Conservation (phyloP, 768 basidiomycete genomes). For the Paxillus involutus region DNA sequence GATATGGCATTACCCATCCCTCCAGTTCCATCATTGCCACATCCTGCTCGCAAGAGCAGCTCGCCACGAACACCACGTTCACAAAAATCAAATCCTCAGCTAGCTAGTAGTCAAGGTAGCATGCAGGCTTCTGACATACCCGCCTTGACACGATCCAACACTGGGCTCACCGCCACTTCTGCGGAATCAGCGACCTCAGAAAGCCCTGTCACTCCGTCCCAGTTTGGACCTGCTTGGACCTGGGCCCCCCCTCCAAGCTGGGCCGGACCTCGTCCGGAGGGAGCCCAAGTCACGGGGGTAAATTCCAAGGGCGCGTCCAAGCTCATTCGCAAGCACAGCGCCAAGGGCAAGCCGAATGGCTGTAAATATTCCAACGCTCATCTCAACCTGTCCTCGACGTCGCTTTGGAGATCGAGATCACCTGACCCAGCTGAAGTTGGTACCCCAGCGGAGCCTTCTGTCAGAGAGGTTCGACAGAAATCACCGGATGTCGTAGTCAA, state of each 20-base stretch:
- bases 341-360: background rate
- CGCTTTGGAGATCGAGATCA: background rate
- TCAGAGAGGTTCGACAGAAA: background rate
- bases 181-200: background rate
- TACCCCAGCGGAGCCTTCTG: background rate
- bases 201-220: background rate
- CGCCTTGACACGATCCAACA: background rate
- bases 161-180: background rate
- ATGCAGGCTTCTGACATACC: background rate
- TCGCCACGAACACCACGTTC: background rate
- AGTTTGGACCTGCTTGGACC: background rate
- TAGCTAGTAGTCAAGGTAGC: background rate
- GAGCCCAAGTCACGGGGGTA: background rate
- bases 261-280: constrained; percentile 16
- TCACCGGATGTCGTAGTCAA: constrained; percentile 9
- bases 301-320: background rate
- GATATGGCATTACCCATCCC: background rate
- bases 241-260: constrained; percentile 28
- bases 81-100: background rate
- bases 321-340: background rate
- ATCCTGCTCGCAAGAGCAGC: background rate
- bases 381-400: background rate
- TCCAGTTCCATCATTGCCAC: background rate
- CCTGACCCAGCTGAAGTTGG: background rate
- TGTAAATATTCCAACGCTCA: background rate